Base-by-base conservation (phyloP, 768 basidiomycete genomes). In the Psilocybe subaeruginosa region DNA sequence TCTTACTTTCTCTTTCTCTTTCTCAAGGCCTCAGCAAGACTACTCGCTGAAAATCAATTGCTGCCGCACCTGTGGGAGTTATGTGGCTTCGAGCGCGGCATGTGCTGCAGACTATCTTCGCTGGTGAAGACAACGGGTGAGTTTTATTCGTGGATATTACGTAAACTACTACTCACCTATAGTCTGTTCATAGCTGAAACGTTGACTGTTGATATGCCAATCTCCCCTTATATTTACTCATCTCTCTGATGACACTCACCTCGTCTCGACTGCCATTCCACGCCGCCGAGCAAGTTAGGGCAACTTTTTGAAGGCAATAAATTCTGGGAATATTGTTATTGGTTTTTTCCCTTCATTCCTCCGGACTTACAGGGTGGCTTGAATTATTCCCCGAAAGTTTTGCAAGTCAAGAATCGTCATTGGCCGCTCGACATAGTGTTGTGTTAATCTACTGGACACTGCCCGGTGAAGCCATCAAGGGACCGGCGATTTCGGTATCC, bases 181-280 rank as follows among this genome's bases (percentile, higher is more conserved):
- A 37, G 8, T 30, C 31, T 53, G 16, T 14, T 35, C 16, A 16
- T 17, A 30, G 51, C 33, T 23, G 47, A 54, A 39, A 30, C 12
- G 54, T 45, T 56, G 43, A 16, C 39, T 30, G 59, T 60, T 60
- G 53, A 60, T 53, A 60, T 60, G 59, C 59, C 59, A 55, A 54
- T 54, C 41, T 46, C 39, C 16, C 2, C 39, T n/a, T 37, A 49
- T 37, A 33, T 19, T 43, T 54, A 33, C 47, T 30, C 35, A 37
- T 60, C 53, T 46, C 54, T 45, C 35, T 54, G 47, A 41, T 60
- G 59, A 30, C 59, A 33, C 16, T 19, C 35, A 60, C 48, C 47
- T 37, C 33, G 59, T 46, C 46, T 51, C 49, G 48, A 47, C 27
- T 56, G 31, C 17, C 29, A 51, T 33, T 59, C 43, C 41, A 29